Evolutionary conservation across 2,329 filamentous ascomycete genomes (phyloP).

Genomic region (Aspergillus tubingensis): DNA sequence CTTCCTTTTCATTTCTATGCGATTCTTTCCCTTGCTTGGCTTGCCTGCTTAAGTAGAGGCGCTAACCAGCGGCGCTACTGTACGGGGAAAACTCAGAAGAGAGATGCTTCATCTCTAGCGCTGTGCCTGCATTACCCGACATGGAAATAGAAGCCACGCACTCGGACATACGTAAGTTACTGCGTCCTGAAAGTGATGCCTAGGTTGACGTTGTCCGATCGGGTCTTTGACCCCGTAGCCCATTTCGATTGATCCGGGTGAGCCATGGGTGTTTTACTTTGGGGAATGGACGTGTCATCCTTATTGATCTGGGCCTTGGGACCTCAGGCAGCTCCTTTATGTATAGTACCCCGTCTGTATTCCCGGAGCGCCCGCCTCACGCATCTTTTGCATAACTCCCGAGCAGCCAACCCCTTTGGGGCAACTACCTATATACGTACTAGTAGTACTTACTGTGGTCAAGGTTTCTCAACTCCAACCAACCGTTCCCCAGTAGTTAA

Average conservation of each 20-base stretch:
- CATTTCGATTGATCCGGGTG: not conserved
- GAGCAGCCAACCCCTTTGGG: not conserved
- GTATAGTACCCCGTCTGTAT: too few relatives aligned
- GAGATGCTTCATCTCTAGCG: not conserved
- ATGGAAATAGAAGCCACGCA: not conserved
- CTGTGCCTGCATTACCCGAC: not conserved
- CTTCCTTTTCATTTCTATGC: too few relatives aligned
- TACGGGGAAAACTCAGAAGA: not conserved
- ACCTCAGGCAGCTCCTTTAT: too few relatives aligned
- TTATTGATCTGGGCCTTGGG: not conserved
- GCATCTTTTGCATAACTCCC: not conserved
- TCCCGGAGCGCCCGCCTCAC: too few relatives aligned
- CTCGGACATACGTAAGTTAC: not conserved
- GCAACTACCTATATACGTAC: not conserved
- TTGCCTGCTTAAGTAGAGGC: not conserved
- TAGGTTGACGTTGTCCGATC: not conserved
- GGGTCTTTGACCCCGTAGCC: not conserved
- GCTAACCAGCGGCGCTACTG: not conserved
- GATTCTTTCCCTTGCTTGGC: not conserved
- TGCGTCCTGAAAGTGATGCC: not conserved
- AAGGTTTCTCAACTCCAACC: too few relatives aligned
- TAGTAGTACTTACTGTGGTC: too few relatives aligned
- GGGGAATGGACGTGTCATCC: constrained; percentile 2
- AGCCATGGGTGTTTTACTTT: not conserved
- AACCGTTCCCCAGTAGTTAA: too few relatives aligned